phyloP scores from a whole-genome alignment of 2,329 filamentous ascomycete species.

The Samsoniella hepiali region DNA sequence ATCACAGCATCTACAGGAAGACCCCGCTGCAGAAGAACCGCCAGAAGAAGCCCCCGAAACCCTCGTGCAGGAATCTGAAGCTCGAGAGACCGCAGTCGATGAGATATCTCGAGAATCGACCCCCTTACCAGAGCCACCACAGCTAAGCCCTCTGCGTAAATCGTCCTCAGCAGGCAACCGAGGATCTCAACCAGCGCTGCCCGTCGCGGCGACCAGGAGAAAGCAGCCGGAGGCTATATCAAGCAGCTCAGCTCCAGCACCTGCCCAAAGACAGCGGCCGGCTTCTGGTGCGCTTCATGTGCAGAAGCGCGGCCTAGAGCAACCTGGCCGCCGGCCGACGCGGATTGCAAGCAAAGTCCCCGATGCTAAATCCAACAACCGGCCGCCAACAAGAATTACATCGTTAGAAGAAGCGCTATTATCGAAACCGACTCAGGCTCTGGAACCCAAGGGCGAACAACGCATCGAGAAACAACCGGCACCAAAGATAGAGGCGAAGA shows the following conservation, averaged over 20 bases:
- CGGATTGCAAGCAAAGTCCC: not conserved
- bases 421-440: not conserved
- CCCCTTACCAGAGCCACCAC: constrained; percentile 45
- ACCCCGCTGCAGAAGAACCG: constrained; percentile 34
- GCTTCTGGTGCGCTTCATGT: not conserved
- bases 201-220: not conserved
- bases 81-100: constrained; percentile 41
- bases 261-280: not conserved
- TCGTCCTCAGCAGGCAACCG: constrained; percentile 50
- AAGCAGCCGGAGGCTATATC: not conserved
- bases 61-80: constrained; percentile 28
- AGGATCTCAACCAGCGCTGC: constrained; percentile 26
- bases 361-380: not conserved
- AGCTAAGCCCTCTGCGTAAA: constrained; percentile 51
- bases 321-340: constrained; percentile 6
- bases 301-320: constrained; percentile 9
- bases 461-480: not conserved
- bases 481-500: not conserved
- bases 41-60: constrained; percentile 38
- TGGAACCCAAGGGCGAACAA: not conserved
- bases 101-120: constrained; percentile 38
- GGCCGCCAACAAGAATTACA: not conserved
- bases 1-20: constrained; percentile 23
- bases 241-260: constrained; percentile 5
- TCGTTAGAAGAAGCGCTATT: constrained; percentile 9